Evolutionary conservation across 2,329 filamentous ascomycete genomes (phyloP).

Genomic region (Pleoardoris graminearum): DNA sequence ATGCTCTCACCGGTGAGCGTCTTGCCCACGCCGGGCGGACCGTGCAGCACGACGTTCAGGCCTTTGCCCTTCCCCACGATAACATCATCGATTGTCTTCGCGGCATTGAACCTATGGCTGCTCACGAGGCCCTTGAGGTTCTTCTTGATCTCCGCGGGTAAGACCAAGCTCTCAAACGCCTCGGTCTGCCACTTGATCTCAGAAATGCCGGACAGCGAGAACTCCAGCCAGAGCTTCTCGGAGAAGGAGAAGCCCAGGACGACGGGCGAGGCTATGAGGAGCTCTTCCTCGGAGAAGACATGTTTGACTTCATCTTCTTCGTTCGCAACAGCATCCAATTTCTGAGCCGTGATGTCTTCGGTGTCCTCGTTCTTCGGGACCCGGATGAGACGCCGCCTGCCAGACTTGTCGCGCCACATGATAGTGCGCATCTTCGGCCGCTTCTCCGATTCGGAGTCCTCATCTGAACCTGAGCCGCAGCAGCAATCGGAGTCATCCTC

Average conservation of each 20-base stretch:
- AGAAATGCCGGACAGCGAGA: slow-evolving; percentile 75
- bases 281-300: slow-evolving; percentile 78
- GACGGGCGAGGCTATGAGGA: slow-evolving; percentile 80
- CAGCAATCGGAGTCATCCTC: slow-evolving; percentile 52
- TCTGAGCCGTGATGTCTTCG: slow-evolving; percentile 57
- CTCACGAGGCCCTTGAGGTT: slow-evolving; percentile 79
- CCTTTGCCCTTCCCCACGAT: slow-evolving; percentile 79
- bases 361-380: slow-evolving; percentile 60
- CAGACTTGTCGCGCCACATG: slow-evolving; percentile 53
- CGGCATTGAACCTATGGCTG: slow-evolving; percentile 79
- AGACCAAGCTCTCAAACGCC: slow-evolving; percentile 80
- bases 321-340: slow-evolving; percentile 56
- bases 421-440: slow-evolving; percentile 43
- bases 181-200: slow-evolving; percentile 84
- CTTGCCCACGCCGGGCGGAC: slow-evolving; percentile 82
- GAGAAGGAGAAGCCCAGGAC: slow-evolving; percentile 85
- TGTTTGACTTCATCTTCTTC: slow-evolving; percentile 39
- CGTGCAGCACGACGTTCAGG: slow-evolving; percentile 77
- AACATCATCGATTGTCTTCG: slow-evolving; percentile 77
- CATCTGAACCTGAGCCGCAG: slow-evolving; percentile 16
- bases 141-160: slow-evolving; percentile 65
- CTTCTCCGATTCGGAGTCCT: slow-evolving; percentile 27
- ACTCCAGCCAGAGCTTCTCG: slow-evolving; percentile 89
- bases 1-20: slow-evolving; percentile 87
- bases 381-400: slow-evolving; percentile 56